Base-by-base conservation (phyloP, 495 filamentous ascomycete species). In the Rostrohypoxylon terebratum region DNA sequence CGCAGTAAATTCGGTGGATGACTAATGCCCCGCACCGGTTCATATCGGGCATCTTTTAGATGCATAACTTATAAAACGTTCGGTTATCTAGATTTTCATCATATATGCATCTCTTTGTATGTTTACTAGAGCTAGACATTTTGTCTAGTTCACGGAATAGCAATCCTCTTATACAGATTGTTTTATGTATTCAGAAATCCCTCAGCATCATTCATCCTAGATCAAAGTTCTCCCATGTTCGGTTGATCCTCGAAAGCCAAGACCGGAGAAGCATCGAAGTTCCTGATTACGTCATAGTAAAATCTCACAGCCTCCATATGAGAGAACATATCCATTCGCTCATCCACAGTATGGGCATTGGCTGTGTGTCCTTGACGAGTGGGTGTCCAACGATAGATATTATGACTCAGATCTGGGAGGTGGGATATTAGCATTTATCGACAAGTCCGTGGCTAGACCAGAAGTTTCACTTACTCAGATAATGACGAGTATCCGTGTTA, bases 401-500 rank as follows among this genome's bases (percentile, higher is more conserved):
- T 86, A 66, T 81, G 80, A 18, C 86, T 88, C 44, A 90, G 76
- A 58, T 81, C 81, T 79, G 45, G 9, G 81, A 81, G 83, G 75
- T 85, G 33, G 84, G 73, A 84, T 84, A 25, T 85, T 76, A 58
- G 84, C 87, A 76, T 44, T 86, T 84, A 0, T 85, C 86, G 65
- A 87, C 21, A 66, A 7, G 23, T 38, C 0, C 25, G 38, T 25
- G 36, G 38, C 18, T 66, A 54, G 14, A 86, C 7, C 83, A 85
- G 85, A 85, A 84, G 63, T 84, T 81, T 71, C 82, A 51, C 88
- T 84, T 38, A 84, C 80, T 53, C 83, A 85, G 53, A 87, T 74
- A 59, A 65, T 74, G 78, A 44, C 75, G 74, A 10, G 89, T 92
- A 72, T 92, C 90, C 0, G 90, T 92, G 66, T 91, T 92, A 0